Evolutionary conservation across 2,329 filamentous ascomycete species (phyloP).

Genomic region (Podosphaera aphanis): DNA sequence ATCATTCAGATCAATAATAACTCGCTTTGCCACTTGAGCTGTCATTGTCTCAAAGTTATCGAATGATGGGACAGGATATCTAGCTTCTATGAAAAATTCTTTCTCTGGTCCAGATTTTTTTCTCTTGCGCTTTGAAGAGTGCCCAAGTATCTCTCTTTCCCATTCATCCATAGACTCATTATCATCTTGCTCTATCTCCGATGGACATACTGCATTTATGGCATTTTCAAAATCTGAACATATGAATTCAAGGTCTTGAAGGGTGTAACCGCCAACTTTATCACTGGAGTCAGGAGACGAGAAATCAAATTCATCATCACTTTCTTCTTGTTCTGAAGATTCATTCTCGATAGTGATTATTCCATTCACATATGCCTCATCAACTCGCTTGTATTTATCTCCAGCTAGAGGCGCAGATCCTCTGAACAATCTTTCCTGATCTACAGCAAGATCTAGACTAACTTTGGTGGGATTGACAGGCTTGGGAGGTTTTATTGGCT

Average conservation of each 20-base stretch:
- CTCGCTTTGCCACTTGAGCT: conserved; percentile 48
- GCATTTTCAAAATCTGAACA: conserved; percentile 67
- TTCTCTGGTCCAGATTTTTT: conserved; percentile 26
- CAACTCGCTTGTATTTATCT: conserved; percentile 30
- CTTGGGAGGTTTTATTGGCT: conserved; percentile 57
- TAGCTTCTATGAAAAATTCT: conserved; percentile 32
- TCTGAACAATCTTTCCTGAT: conserved; percentile 69
- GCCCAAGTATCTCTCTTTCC: conserved; percentile 31
- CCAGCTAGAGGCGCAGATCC: conserved; percentile 36
- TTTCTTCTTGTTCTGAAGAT: conserved; percentile 17
- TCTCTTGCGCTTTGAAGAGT: conserved; percentile 43
- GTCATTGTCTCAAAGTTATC: conserved; percentile 61
- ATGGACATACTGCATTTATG: conserved; percentile 20
- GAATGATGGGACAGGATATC: conserved; percentile 44
- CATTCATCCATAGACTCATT: conserved; percentile 33
- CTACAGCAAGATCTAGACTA: conserved; percentile 60
- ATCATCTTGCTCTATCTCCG: conserved; percentile 16
- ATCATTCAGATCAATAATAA: conserved; percentile 71
- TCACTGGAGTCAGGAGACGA: conserved; percentile 30
- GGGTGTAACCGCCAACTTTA: conserved; percentile 47
- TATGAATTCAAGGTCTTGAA: conserved; percentile 62
- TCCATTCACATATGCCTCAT: conserved; percentile 26
- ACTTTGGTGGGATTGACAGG: conserved; percentile 69
- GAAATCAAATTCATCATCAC: conserved; percentile 26
- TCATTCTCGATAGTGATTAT: conserved; percentile 22